phyloP scores from a whole-genome alignment of 2,329 filamentous ascomycete genomes.

The Colletotrichum sp. region DNA sequence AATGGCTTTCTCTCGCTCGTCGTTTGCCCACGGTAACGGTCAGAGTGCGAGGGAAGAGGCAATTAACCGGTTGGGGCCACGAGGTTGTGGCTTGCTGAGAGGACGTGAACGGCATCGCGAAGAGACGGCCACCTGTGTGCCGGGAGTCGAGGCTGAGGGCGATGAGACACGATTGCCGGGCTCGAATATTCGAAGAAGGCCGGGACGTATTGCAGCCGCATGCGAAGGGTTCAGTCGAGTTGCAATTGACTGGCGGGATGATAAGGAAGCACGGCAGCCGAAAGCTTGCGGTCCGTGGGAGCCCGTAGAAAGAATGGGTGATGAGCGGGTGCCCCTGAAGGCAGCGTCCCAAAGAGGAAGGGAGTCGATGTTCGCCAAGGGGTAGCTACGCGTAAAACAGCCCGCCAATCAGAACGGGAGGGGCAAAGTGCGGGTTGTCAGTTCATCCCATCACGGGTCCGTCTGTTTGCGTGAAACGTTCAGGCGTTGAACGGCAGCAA shows the following conservation, averaged over 20 bases:
- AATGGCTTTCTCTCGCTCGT: neutral
- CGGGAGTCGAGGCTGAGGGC: neutral
- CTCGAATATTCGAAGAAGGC: neutral
- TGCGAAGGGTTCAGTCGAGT: neutral
- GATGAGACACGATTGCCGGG: neutral
- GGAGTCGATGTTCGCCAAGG: neutral
- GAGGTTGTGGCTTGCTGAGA: conserved; percentile 3
- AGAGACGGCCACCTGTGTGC: neutral
- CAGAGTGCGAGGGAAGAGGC: neutral
- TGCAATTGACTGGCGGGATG: neutral
- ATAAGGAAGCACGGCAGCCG: neutral
- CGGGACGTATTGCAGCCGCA: neutral
- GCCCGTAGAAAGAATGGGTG: neutral
- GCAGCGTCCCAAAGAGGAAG: neutral
- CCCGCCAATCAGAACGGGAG: neutral
- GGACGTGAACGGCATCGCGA: neutral
- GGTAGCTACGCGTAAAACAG: neutral
- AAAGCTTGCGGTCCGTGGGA: neutral
- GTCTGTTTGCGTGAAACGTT: neutral
- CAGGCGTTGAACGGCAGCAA: neutral
- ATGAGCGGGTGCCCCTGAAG: neutral
- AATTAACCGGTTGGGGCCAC: neutral
- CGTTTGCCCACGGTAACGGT: neutral
- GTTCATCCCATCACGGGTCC: neutral
- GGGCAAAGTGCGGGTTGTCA: neutral